Base-by-base conservation (phyloP, 768 basidiomycete species). In the Tephrocybe sp. region DNA sequence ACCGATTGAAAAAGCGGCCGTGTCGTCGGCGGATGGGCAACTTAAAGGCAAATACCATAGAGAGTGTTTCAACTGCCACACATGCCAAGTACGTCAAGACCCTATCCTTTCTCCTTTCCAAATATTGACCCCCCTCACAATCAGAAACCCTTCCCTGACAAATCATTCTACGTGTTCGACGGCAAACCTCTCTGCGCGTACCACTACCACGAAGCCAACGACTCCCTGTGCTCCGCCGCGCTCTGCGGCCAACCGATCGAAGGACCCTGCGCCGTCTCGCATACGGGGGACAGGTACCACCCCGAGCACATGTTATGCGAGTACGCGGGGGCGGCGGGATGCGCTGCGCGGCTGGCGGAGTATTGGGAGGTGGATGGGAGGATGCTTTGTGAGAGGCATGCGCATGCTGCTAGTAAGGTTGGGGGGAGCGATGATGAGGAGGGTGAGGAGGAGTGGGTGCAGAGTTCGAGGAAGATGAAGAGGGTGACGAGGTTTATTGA, bases 21-120 rank as follows among this genome's bases (percentile, higher is more conserved):
- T 97, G 18, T 93, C 89, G 18, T 90, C 88, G 4, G 82, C 87
- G 11, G 94, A 97, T 61, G 94, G 94, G 2, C 94, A 95, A 66
- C 75, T 97, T 40, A 94, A 94, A 67, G 94, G 94, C 52, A 97
- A 97, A 65, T 95, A 94, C 66, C 94, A 95, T 62, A 80, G 82
- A 50, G 83, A 84, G 31, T 97, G 94, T 69, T 97, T 97, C 64
- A 91, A 85, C 58, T 97, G 94, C 68, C 75, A 82, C 52, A 79
- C 72, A 2, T 97, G 94, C 68, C 81, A 89, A 61, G 87, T 89
- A 64, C 50, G 50, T 47, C 33, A 12, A 30, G 7, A 6, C 16
- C 29, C 24, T 34, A 12, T 22, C 18, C 39, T 42, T 49, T 40
- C 25, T 25, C 27, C 48, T 47, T 49, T 43, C 45, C 33, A 19